Percentiles rank a stretch among this genome's conserved stretches.
Conservation (phyloP, 495 filamentous ascomycete genomes). For the Neurospora discreta region DNA sequence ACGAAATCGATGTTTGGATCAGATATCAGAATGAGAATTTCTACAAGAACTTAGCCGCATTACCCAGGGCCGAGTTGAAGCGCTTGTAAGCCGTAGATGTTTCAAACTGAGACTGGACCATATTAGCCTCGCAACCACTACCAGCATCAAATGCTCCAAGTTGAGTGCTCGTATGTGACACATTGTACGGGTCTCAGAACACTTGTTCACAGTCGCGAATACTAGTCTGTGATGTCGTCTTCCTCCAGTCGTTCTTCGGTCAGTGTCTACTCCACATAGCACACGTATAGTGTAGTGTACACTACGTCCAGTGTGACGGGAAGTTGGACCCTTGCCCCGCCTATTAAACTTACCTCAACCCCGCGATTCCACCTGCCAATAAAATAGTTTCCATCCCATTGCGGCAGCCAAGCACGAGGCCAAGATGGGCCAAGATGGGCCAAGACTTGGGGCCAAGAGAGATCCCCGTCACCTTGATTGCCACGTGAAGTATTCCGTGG, state of each 20-base stretch:
- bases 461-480: not conserved
- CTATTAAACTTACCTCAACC: not conserved
- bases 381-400: not conserved
- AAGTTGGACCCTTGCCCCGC: too few relatives aligned
- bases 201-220: not conserved
- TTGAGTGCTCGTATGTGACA: not conserved
- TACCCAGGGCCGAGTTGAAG: not conserved
- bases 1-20: not conserved
- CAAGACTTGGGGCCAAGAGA: not conserved
- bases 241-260: not conserved
- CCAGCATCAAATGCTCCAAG: not conserved
- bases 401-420: not conserved
- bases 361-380: not conserved
- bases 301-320: too few relatives aligned
- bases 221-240: not conserved
- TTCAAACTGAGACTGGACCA: not conserved
- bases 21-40: not conserved
- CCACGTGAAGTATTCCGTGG: conserved; percentile 1
- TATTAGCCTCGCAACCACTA: not conserved
- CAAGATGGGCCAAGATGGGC: not conserved
- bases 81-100: not conserved
- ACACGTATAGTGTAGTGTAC: too few relatives aligned
- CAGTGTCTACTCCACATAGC: not conserved
- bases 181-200: not conserved
- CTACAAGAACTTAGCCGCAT: not conserved